Evolutionary conservation across 2,329 filamentous ascomycete genomes (phyloP), one percentile per base, ranked within the genome.

Genomic region (Macrophomina phaseolina): DNA sequence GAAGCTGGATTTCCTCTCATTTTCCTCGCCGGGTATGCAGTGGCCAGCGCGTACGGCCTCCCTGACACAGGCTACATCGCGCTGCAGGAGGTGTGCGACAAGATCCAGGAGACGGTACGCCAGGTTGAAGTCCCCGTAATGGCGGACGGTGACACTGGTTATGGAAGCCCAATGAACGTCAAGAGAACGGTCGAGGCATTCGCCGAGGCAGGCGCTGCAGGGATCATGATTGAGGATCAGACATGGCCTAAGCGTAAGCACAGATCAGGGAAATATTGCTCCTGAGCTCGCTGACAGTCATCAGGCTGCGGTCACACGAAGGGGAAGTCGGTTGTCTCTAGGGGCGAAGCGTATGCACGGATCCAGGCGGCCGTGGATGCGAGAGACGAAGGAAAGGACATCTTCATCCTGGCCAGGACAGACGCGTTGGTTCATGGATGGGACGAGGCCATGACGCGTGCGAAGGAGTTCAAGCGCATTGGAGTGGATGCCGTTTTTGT

Each of bases 61-160:
- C 82, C 82, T 0, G 82, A 84, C 68, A 82, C 83, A 0, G 82
- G 82, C 1, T 84, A 84, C 60, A 84, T 84, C 64, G 81, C 82
- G 1, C 79, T 84, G 69, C 74, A 77, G 8, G 82, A 84, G 67
- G 79, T 84, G 73, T 81, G 77, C 53, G 74, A 76, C 14, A 82
- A 82, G 70, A 80, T 84, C 53, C 79, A 82, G 63, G 81, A 84
- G 67, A 74, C 74, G 0, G 72, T 74, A 1, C 74, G 81, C 1
- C 76, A 77, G 46, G 77, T 78, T 0, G 76, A 61, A 0, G 66
- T 83, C 0, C 83, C 82, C 0, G 71, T 84, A 28, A 74, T 84
- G 69, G 81, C 76, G 0, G 82, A 84, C 69, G 82, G 81, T 0
- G 81, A 84, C 67, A 84, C 82, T 0, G 82, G 82, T 2, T 84